These are phyloP conservation scores for Mycogone perniciosa DNA, from an alignment of 2,329 filamentous ascomycete genomes.

Conservation along the genomic window DNA sequence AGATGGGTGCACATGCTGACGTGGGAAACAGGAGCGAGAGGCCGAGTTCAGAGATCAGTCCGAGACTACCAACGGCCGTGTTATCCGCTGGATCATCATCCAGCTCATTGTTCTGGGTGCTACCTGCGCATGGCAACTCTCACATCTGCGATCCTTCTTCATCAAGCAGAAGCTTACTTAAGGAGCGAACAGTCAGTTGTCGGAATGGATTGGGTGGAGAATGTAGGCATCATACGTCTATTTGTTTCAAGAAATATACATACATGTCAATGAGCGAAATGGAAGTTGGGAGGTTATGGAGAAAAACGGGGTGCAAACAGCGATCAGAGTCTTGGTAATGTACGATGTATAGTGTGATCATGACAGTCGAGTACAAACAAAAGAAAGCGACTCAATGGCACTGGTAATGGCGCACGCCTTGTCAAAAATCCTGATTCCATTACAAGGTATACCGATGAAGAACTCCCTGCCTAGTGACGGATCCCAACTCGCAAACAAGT, in stretches of 20 bases:
- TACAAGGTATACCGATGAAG: constrained; percentile 28
- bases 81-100: constrained; percentile 89
- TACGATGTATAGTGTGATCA: constrained; percentile 2
- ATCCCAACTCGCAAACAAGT: constrained; percentile 15
- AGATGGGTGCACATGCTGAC: neutral
- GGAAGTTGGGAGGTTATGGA: neutral
- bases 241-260: too few relatives aligned
- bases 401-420: neutral
- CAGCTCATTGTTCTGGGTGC: constrained; percentile 77
- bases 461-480: constrained; percentile 23
- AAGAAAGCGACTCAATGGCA: neutral
- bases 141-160: constrained; percentile 93
- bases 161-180: constrained; percentile 99
- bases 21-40: constrained; percentile 69
- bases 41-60: constrained; percentile 98
- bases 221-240: too few relatives aligned
- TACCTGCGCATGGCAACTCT: constrained; percentile 95
- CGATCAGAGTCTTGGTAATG: constrained; percentile 4
- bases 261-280: too few relatives aligned
- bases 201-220: neutral
- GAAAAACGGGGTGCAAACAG: neutral
- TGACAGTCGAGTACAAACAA: neutral
- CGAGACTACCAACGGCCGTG: constrained; percentile 83
- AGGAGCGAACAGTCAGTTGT: neutral
- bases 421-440: constrained; percentile 27